A percentile compares a stretch with the other conserved stretches of the same genome.
Evolutionary conservation across 1,284 basidiomycete species (phyloP).

Genomic region (Ustilago lituana): DNA sequence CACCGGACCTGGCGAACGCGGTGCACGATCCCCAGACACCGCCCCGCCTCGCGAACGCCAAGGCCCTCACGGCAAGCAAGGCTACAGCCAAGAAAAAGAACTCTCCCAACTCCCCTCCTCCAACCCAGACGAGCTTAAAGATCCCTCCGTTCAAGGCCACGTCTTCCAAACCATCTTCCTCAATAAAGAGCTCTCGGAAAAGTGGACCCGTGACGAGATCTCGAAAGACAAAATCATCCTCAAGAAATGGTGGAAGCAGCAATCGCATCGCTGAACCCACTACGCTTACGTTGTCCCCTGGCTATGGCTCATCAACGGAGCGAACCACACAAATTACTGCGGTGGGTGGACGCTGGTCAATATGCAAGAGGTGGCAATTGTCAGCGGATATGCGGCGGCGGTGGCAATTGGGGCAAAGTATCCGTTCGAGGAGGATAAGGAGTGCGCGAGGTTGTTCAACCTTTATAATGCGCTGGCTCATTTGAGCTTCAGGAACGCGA

Average conservation of each 20-base stretch:
- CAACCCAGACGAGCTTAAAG: conserved; percentile 26
- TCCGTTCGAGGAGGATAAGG: conserved; percentile 67
- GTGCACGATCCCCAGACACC: conserved; percentile 18
- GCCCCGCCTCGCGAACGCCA: conserved; percentile 50
- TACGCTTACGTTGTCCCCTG: conserved; percentile 73
- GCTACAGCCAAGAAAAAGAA: conserved; percentile 30
- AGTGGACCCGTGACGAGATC: conserved; percentile 73
- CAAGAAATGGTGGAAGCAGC: conserved; percentile 76
- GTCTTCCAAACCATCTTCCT: conserved; percentile 77
- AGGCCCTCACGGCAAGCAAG: conserved; percentile 43
- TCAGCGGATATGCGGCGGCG: conserved; percentile 74
- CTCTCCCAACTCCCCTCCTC: conserved; percentile 27
- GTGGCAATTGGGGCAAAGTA: conserved; percentile 73
- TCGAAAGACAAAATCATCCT: conserved; percentile 71
- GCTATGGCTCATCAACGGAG: conserved; percentile 75
- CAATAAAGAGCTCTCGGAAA: conserved; percentile 70
- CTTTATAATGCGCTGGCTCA: conserved; percentile 70
- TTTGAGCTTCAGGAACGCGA: conserved; percentile 59
- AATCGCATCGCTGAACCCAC: conserved; percentile 74
- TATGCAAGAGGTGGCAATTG: conserved; percentile 74
- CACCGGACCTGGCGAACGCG: conserved; percentile 35
- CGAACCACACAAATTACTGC: conserved; percentile 68
- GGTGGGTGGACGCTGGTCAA: conserved; percentile 70
- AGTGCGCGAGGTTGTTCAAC: conserved; percentile 70
- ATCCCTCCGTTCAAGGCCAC: conserved; percentile 69